Conservation (phyloP, 2,329 filamentous ascomycete genomes). For the Pestalotiopsis sp. region DNA sequence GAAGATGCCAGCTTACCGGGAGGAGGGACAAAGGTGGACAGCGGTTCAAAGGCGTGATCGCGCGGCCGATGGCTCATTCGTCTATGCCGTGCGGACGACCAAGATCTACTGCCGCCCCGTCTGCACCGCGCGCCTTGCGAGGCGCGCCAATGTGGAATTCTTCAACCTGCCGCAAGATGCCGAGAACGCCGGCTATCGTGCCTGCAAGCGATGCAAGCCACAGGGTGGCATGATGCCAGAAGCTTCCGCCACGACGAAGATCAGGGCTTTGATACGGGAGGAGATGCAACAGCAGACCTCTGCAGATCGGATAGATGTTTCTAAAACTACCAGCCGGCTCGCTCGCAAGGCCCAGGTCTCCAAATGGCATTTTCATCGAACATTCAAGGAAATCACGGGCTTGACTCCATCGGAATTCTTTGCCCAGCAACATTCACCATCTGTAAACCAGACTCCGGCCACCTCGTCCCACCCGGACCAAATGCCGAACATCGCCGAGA, state of each 20-base stretch:
- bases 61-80: conserved; percentile 30
- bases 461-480: neutral
- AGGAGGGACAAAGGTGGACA: neutral
- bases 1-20: neutral
- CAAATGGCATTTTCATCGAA: conserved; percentile 15
- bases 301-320: neutral
- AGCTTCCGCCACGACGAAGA: neutral
- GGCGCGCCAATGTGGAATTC: conserved; percentile 62
- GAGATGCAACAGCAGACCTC: neutral
- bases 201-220: conserved; percentile 25
- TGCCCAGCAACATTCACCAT: neutral
- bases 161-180: conserved; percentile 50
- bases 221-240: conserved; percentile 14
- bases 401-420: conserved; percentile 3
- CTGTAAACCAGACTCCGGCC: neutral
- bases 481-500: neutral
- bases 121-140: conserved; percentile 62
- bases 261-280: conserved; percentile 4
- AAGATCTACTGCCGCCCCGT: conserved; percentile 62
- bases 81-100: conserved; percentile 48
- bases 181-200: conserved; percentile 31
- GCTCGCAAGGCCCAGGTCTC: conserved; percentile 7
- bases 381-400: conserved; percentile 4
- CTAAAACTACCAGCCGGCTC: neutral
- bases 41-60: neutral